Evolutionary conservation across 2,329 filamentous ascomycete genomes (phyloP), one percentile per base, ranked within the genome.

Genomic region (Drechmeria coniospora): DNA sequence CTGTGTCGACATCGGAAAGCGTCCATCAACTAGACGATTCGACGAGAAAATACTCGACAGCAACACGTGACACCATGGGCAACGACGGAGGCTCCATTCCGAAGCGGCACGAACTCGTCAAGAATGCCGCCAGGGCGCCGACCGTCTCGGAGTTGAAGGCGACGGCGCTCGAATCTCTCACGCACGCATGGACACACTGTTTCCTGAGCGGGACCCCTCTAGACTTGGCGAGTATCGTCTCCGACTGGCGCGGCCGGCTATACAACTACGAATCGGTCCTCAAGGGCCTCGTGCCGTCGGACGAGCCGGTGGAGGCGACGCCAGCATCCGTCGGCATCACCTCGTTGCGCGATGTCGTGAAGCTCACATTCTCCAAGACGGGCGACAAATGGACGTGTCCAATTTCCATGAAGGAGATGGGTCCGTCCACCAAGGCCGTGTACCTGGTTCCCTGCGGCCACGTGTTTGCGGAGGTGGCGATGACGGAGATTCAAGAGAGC

Each of bases 61-160:
- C 11, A 13, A 7, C 14, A 25, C n/a, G 31, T 20, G 14, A n/a
- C 37, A 48, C 28, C 42, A 94, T 98, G 90, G 90, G 90, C 50
- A 98, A 98, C 59, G 90, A 98, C 52, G 90, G 90, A 42, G 90
- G 90, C 50, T 87, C 82, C 41, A 98, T 98, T 41, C 90, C 90
- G 5, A 95, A 79, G 37, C 81, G 92, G 18, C 79, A 84, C 46
- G 92, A 98, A 55, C 80, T 98, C 25, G 90, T 98, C 51, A 92
- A 92, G 56, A 79, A 87, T 53, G 83, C 86, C 16, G 83, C 86
- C 23, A 79, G 82, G 43, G 68, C 74, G 28, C 80, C 79, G 14
- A 92, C 80, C 19, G 68, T 82, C 16, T 76, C 81, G 25, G 79
- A 95, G 59, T 60, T 93, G 32, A 95, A 95, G 58, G 84, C 90